phyloP scores from a whole-genome alignment of 2,329 filamentous ascomycete species.

The Talaromyces rugulosus region DNA sequence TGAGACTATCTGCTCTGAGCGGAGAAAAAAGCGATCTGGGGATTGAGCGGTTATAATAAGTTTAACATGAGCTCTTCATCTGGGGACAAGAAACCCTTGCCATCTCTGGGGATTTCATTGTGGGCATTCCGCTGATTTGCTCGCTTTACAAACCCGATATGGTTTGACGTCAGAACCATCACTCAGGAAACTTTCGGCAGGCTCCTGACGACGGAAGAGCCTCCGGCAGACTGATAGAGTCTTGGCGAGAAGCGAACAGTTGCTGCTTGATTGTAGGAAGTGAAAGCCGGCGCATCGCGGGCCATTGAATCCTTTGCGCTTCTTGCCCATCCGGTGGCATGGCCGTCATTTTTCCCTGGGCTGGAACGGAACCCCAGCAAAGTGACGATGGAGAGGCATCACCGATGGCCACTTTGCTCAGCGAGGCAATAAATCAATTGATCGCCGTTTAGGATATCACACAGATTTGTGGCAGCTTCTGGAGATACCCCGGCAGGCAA shows the following conservation, averaged over 20 bases:
- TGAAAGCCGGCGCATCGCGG: constrained; percentile 1
- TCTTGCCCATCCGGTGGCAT: not conserved
- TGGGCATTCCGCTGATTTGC: constrained; percentile 11
- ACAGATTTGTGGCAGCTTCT: not conserved
- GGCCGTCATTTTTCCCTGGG: not conserved
- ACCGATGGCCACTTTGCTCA: not conserved
- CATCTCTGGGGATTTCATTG: constrained; percentile 12
- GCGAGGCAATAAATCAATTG: not conserved
- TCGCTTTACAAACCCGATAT: constrained; percentile 7
- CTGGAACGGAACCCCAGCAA: constrained; percentile 3
- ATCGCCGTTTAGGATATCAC: not conserved
- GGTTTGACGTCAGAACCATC: constrained; percentile 13
- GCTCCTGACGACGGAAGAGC: constrained; percentile 6
- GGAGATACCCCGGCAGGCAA: not conserved
- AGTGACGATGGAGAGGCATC: constrained; percentile 4
- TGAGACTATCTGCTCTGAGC: not conserved
- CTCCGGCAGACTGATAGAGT: constrained; percentile 2
- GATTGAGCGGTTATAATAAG: constrained; percentile 9
- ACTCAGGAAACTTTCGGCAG: constrained; percentile 6
- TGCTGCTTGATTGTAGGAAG: not conserved
- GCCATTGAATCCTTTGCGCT: not conserved
- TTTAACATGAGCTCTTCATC: not conserved
- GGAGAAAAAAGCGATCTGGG: not conserved
- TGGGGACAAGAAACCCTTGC: constrained; percentile 10
- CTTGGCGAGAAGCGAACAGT: not conserved